phyloP scores from a whole-genome alignment of 2,329 filamentous ascomycete genomes.

The Fusarium hostae region DNA sequence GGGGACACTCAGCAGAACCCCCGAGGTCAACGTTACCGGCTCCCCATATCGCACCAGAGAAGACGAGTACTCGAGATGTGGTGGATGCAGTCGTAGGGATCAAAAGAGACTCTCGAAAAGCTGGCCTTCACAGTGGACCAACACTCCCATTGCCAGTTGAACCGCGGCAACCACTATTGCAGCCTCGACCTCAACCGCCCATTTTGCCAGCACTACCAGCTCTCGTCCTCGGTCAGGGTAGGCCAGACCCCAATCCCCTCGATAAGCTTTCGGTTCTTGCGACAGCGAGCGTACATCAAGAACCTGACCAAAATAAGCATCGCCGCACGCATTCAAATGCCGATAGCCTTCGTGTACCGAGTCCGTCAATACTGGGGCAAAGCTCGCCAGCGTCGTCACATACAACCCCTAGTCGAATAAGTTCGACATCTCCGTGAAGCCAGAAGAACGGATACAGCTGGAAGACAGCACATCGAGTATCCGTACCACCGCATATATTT shows the following conservation, averaged over 20 bases:
- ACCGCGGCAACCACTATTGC: conserved; percentile 36
- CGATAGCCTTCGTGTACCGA: conserved; percentile 42
- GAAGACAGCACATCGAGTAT: conserved; percentile 23
- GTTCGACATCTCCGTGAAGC: conserved; percentile 41
- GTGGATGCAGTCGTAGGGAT: conserved; percentile 45
- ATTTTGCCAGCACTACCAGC: conserved; percentile 35
- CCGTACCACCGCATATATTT: background rate
- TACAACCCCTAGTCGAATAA: conserved; percentile 38
- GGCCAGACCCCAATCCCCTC: conserved; percentile 39
- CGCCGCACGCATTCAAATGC: conserved; percentile 31
- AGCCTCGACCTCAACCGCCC: conserved; percentile 36
- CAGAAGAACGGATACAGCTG: conserved; percentile 35
- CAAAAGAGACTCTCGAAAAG: conserved; percentile 36
- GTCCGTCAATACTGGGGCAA: conserved; percentile 34
- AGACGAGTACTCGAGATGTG: conserved; percentile 40
- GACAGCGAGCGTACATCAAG: conserved; percentile 50
- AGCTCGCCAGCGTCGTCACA: conserved; percentile 39
- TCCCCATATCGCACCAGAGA: conserved; percentile 31
- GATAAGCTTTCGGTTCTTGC: conserved; percentile 54
- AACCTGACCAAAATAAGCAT: conserved; percentile 40
- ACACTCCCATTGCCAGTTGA: conserved; percentile 30
- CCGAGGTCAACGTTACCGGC: conserved; percentile 19
- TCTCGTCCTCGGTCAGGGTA: conserved; percentile 42
- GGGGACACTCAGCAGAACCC: conserved; percentile 33
- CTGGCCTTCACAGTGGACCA: conserved; percentile 6